Evolutionary conservation across 192 early-diverging fungal genomes (phyloP), one percentile per base, ranked within the genome.

Genomic region (Rhizophlyctis rosea): DNA sequence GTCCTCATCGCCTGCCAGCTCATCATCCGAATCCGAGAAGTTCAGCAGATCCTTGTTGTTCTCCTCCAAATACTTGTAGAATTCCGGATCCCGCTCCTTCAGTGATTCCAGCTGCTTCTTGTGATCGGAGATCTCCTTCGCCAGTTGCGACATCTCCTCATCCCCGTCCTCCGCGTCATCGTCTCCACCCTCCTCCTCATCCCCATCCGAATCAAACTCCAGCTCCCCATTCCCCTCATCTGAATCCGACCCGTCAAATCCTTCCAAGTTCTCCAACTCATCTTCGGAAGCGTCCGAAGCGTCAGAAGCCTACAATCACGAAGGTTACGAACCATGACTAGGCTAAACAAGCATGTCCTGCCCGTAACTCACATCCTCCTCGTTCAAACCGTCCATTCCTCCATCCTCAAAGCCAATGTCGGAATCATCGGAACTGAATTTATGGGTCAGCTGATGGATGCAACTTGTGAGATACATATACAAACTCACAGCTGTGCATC

Each of bases 1-100:
- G 16, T 61, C 73, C 28, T 57, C 62, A 13, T 71, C 74, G 23
- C 56, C 60, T 11, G 54, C 76, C 27, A 68, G 68, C 5, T 71
- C 56, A 29, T 64, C 65, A 11, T 65, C 62, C 3, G 35, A 62
- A 48, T 71, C 62, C 18, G 69, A 76, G 78, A 97, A 95, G 11
- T 86, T 82, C 44, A 99, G 78, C 50, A 94, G 84, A 47, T 78
- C 86, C 32, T 81, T 67, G 73, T 95, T 92, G 59, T 96, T 92
- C 72, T 96, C 83, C 64, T 87, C 66, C 74, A 98, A 76, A 69
- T 83, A 98, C 72, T 98, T 78, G 79, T 87, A 93, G 71, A 98
- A 98, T 64, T 88, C 82, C 14, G 94, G 93, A 63, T 98, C 94
- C 65, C 86, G 87, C 57, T 87, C 74, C 64, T 89, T 88, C 73